Evolutionary conservation across 2,329 filamentous ascomycete species (phyloP), one percentile per base, ranked within the genome.

Genomic region (Remersonia thermophila): DNA sequence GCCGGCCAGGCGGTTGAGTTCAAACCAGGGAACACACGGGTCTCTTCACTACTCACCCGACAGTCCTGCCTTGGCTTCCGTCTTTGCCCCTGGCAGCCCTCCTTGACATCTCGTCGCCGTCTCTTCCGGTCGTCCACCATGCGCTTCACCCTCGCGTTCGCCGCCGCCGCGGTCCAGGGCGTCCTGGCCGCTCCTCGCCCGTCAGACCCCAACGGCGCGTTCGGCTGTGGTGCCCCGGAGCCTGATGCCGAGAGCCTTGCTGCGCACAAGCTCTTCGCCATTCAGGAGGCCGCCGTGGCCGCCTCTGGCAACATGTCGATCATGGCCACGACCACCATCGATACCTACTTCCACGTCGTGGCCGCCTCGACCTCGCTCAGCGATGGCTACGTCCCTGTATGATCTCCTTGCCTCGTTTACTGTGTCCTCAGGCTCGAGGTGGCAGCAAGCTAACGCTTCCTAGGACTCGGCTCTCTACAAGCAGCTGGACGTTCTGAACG

Each of bases 401-500:
- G 17, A 4, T 9, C 12, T 10, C 17, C 18, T 7, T 18, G 9
- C 11, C 23, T 9, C 26, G 27, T 37, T 33, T 23, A 31, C 32
- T n/a, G n/a, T n/a, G n/a, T n/a, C n/a, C n/a, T n/a, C 37, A 26
- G 26, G 30, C 30, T 36, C 7, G 4, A 15, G 7, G 12, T n/a
- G 2, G 27, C 8, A 29, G 12, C 3, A 29, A 7, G 27, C 27
- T 29, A 29, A 33, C 32, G 12, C 32, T 13, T 16, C 23, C 23
- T 39, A 65, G 57, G 48, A 57, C 42, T 43, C 51, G 32, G 50
- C 56, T 42, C 37, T 65, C 28, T 38, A 49, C 32, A 43, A 54
- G 36, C 66, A 71, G 53, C 47, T 70, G n/a, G 42, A 51, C 3
- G 58, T 61, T 14, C 47, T 71, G 47, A 71, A 70, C 48, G 36